Evolutionary conservation across 2,329 filamentous ascomycete species (phyloP), one percentile per base, ranked within the genome.

Genomic region (Paracoccidioides lutzii): DNA sequence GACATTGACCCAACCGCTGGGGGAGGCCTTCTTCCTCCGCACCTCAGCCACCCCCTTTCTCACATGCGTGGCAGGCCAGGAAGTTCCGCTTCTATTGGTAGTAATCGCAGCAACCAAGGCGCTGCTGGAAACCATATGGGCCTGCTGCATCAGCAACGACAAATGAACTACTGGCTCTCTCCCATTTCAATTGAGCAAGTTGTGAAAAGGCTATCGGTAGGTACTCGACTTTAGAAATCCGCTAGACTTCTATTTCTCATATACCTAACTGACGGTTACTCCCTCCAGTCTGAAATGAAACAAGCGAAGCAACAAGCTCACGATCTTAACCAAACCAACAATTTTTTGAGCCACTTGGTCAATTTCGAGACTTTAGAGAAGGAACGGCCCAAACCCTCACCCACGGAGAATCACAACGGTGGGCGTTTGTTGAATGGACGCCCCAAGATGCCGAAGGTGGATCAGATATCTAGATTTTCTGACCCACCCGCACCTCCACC

Each of bases 141-240:
- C 61, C 73, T 72, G 12, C 76, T 90, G 66, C 78, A 81, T 55
- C 86, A 89, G 61, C 87, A 88, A 62, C 80, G 89, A 53, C 82
- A 84, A 58, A 80, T 84, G 73, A 88, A 89, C 41, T 90, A 90
- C 64, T 94, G 89, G 83, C 76, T 94, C 55, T 88, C 88, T 5
- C 89, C 90, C 0, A 84, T 96, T 60, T 94, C 89, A 5, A 93
- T 94, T 45, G 93, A 98, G 68, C 88, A 95, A 63, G 90, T 98
- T 56, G 85, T 96, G 42, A 96, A 95, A 68, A 84, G 83, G 66
- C 76, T 93, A 53, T 86, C 87, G 67, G 87, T 90, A 76, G 76
- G 62, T 12, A 45, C 9, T 40, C 52, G 32, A 33, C 15, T 30
- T 22, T 22, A 22, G 22, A 22, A 22, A 22, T 22, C 22, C 22